Evolutionary conservation across 768 basidiomycete species (phyloP), one percentile per base, ranked within the genome.

Genomic region (Leccinum uliginosum): DNA sequence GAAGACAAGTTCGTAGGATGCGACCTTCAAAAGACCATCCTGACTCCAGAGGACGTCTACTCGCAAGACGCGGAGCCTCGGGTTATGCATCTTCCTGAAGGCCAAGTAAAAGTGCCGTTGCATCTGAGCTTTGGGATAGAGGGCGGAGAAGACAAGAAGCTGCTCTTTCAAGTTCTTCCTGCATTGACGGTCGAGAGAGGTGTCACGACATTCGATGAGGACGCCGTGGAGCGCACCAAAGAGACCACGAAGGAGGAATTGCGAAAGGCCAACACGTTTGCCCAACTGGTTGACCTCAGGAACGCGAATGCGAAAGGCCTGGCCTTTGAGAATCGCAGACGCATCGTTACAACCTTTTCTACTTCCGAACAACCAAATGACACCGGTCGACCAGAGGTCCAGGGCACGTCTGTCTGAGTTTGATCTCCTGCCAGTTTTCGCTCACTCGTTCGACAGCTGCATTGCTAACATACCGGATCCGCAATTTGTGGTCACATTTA

Each of bases 271-370:
- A 79, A 75, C 58, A 67, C 73, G 64, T 79, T 97, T 55, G 85
- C 87, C 44, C 79, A 80, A 62, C 72, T 93, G 29, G 73, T 93
- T 21, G 93, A 97, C 74, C 73, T 98, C 64, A 77, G 87, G 60
- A 98, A 98, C 66, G 89, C 96, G 17, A 91, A 89, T 62, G 89
- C 92, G 27, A 77, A 74, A 29, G 93, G 92, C n/a, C 85, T 98
- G 59, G 83, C 90, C 51, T 91, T 81, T 65, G 91, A 93, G 73
- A 98, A 97, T 70, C 78, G 89, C 57, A 77, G 83, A 67, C 79
- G 93, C 59, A 87, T 94, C 59, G 78, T 97, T 27, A 73, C 74
- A 14, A 84, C 82, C 27, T 98, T 98, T 74, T 96, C 94, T 1
- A 76, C 79, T 7, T 78, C 81, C 0, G 78, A 78, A 51, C 86